phyloP scores from a whole-genome alignment of 2,329 filamentous ascomycete species.

The Colletotrichum salicis region DNA sequence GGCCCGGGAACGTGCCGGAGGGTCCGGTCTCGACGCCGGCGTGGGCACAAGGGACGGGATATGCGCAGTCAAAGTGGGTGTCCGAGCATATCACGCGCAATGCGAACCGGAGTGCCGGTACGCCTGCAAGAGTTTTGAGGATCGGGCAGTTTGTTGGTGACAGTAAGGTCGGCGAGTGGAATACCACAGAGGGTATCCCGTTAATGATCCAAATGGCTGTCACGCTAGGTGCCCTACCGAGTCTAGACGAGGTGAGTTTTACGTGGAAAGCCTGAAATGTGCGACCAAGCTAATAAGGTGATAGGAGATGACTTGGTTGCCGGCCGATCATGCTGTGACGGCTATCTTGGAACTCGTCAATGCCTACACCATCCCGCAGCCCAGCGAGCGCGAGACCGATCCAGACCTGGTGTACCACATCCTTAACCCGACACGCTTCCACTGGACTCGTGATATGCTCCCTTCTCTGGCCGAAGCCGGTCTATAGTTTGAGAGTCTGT shows the following conservation, averaged over 20 bases:
- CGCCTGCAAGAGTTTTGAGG: conserved; percentile 44
- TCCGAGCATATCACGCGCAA: conserved; percentile 54
- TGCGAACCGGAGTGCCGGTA: conserved; percentile 2
- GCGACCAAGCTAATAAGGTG: not conserved
- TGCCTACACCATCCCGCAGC: conserved; percentile 35
- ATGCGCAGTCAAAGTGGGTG: conserved; percentile 54
- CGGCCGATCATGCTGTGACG: conserved; percentile 46
- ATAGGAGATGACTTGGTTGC: conserved; percentile 43
- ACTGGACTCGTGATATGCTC: conserved; percentile 63
- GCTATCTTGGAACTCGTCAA: conserved; percentile 43
- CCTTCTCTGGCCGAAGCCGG: conserved; percentile 57
- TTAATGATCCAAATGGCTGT: conserved; percentile 58
- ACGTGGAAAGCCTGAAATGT: not conserved
- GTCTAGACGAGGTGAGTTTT: conserved; percentile 47
- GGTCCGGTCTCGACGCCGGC: not conserved
- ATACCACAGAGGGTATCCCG: conserved; percentile 59
- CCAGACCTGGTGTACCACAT: conserved; percentile 58
- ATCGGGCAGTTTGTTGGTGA: conserved; percentile 58
- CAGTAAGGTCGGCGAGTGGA: conserved; percentile 55
- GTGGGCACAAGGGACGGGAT: not conserved
- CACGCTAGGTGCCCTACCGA: conserved; percentile 56
- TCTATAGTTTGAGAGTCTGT: conserved; percentile 54
- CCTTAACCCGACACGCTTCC: conserved; percentile 57
- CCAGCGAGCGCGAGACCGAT: conserved; percentile 30
- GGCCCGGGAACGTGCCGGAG: conserved; percentile 42